Conservation (phyloP, 805 yeast species). For the Cyberlindnera euphorbiiphila region DNA sequence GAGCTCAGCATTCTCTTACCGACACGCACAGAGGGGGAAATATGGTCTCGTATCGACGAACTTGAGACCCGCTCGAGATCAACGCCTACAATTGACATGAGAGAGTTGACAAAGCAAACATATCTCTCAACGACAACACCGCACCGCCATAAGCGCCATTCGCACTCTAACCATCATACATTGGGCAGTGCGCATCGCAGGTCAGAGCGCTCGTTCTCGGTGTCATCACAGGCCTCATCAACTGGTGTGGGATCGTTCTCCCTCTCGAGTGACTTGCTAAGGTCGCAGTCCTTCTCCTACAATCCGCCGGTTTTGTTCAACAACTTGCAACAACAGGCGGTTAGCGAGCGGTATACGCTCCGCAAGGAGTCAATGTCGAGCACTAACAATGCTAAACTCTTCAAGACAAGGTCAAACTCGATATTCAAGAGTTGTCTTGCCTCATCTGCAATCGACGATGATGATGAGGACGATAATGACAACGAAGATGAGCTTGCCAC, state of each 20-base stretch:
- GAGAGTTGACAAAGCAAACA: conserved; percentile 6
- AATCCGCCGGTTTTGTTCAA: conserved; percentile 13
- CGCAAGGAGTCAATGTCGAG: conserved; percentile 7
- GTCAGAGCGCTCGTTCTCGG: conserved; percentile 12
- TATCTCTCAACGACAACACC: conserved; percentile 14
- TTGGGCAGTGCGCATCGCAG: conserved; percentile 2
- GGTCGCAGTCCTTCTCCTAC: conserved; percentile 14
- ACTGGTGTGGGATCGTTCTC: conserved; percentile 5
- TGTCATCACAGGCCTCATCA: conserved; percentile 13
- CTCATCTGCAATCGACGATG: conserved; percentile 12
- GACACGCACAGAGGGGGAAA: conserved; percentile 69
- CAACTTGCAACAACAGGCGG: conserved; percentile 12
- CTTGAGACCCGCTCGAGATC: conserved; percentile 28
- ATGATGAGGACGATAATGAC: conserved; percentile 14
- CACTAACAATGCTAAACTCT: neutral
- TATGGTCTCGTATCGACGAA: conserved; percentile 54
- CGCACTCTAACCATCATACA: conserved; percentile 7
- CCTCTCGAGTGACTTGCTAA: neutral
- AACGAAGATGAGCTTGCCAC: conserved; percentile 14
- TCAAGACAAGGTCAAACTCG: conserved; percentile 14
- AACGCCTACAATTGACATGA: conserved; percentile 2
- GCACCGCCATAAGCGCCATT: conserved; percentile 12
- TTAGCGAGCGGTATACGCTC: conserved; percentile 12
- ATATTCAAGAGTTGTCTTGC: conserved; percentile 10
- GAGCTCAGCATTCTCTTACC: conserved; percentile 75